phyloP scores from a whole-genome alignment of 345 rosid species.

The Hibiscus tridactylites region DNA sequence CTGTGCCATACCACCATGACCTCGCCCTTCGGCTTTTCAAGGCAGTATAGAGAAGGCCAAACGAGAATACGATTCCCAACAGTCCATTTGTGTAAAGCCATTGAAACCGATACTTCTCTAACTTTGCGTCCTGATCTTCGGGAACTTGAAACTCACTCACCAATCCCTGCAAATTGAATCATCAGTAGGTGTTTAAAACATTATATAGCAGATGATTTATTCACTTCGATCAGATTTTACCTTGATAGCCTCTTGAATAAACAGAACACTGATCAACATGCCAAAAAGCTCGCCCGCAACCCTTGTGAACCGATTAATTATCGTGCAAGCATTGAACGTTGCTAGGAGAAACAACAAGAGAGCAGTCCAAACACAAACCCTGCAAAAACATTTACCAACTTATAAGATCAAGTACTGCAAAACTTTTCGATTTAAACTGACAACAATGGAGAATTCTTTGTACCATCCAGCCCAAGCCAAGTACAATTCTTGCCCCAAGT shows the following conservation, averaged over 20 bases:
- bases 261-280: constrained; percentile 65
- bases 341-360: constrained; percentile 60
- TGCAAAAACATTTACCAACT: constrained; percentile 11
- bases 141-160: constrained; percentile 53
- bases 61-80: constrained; percentile 55
- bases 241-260: constrained; percentile 74
- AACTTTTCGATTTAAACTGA: neutral
- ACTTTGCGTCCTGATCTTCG: constrained; percentile 28
- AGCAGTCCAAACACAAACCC: constrained; percentile 95
- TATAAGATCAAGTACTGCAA: neutral
- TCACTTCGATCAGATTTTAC: constrained; percentile 19
- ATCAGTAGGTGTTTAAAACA: neutral
- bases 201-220: neutral
- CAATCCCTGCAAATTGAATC: constrained; percentile 42
- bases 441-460: neutral
- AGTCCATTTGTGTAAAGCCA: constrained; percentile 73
- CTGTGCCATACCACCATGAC: constrained; percentile 67
- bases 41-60: constrained; percentile 57
- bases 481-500: constrained; percentile 50
- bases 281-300: constrained; percentile 83
- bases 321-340: constrained; percentile 42
- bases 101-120: constrained; percentile 45
- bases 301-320: constrained; percentile 74
- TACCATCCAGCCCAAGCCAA: constrained; percentile 89
- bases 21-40: constrained; percentile 71